Base-by-base conservation (phyloP, 257 asterid genomes). In the Fraxinus quadrangulata region DNA sequence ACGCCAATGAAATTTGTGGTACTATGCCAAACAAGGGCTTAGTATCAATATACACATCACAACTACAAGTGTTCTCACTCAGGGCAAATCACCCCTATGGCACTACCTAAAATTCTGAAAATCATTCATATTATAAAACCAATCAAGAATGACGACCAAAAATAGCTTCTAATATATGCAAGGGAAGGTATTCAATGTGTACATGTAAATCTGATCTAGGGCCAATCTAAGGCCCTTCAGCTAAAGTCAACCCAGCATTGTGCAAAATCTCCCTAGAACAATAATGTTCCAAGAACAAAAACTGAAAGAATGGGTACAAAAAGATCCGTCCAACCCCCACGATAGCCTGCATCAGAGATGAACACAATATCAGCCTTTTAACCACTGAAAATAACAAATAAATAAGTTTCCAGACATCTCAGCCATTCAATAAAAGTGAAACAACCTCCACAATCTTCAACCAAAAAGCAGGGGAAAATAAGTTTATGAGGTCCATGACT, bases 271-370 rank as follows among this genome's bases (percentile, higher is more conserved):
- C 85, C 78, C 84, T 82, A 85, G 76, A 85, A 82, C 90, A 89
- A 84, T 73, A 85, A 33, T 42, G 83, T 78, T 75, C 90, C 40
- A 45, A 84, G 85, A 80, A 85, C 84, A 78, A 90, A 86, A 81
- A 87, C 84, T 81, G 87, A 86, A 89, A 89, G 88, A 91, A 90
- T 85, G 78, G 86, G 84, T 76, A 85, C 84, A n/a, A 88, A 68
- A 56, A 80, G 36, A 82, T 86, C 88, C 81, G 82, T 70, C 81
- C 88, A 79, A 33, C 79, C 82, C 61, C 81, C 80, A 12, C 72
- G 77, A 37, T 80, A 83, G 28, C 96, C 96, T 92, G 91, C 79
- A 83, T 74, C 61, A 72, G 6, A 71, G 28, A 40, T 73, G 56
- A 63, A n/a, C 14, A 71, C 71, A 10, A 45, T 33, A 54, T 84